Conservation (phyloP, 306 rosid species). For the Quercus gilva region DNA sequence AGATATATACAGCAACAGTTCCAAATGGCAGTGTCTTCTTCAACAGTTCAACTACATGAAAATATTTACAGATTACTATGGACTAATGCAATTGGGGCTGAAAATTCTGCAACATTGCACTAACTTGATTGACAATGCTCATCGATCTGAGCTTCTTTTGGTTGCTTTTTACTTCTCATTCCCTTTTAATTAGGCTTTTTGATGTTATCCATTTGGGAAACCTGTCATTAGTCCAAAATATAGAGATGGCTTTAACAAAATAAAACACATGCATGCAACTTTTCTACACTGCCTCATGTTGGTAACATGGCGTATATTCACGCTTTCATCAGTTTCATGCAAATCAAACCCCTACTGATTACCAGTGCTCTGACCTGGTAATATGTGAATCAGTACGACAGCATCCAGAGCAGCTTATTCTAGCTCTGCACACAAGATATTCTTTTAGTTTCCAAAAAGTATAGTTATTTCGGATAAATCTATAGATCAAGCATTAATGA, state of each 20-base stretch:
- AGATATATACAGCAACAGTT: background rate
- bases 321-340: too few species aligned
- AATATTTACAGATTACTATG: constrained; percentile 17
- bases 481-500: background rate
- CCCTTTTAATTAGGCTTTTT: constrained; percentile 47
- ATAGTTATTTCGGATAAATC: background rate
- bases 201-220: constrained; percentile 45
- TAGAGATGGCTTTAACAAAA: background rate
- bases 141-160: constrained; percentile 18
- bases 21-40: background rate
- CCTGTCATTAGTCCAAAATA: constrained; percentile 35
- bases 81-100: background rate
- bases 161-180: constrained; percentile 16
- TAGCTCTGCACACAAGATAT: constrained; percentile 50
- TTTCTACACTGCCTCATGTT: too few species aligned
- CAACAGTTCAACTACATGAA: background rate
- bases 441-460: background rate
- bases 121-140: constrained; percentile 8
- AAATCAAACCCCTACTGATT: too few species aligned
- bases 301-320: too few species aligned
- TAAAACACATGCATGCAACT: background rate
- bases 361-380: background rate
- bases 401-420: constrained; percentile 98
- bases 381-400: constrained; percentile 73
- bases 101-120: background rate